Conservation (phyloP, 129 eudicot genomes). For the sunflower (Helianthus annuus) region HanXRQr2.0-SUNRISE NC_035436.2:12541651-12542150, state of each 20-base stretch:
- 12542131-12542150: slow-evolving; percentile 18
- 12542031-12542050: slow-evolving; percentile 27
- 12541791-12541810: slow-evolving; percentile 25
- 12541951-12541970: slow-evolving; percentile 10
- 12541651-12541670: slow-evolving; percentile 17
- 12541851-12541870: background rate
- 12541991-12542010: slow-evolving; percentile 27
- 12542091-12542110: too few species aligned
- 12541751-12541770: slow-evolving; percentile 15
- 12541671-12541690: slow-evolving; percentile 8
- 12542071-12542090: too few species aligned
- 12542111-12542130: too few species aligned
- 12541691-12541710: slow-evolving; percentile 13
- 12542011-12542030: slow-evolving; percentile 2
- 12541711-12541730: slow-evolving; percentile 26
- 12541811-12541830: slow-evolving; percentile 9
- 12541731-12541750: slow-evolving; percentile 23
- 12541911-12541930: slow-evolving; percentile 19
- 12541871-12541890: background rate
- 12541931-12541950: slow-evolving; percentile 19
- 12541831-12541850: slow-evolving; percentile 28
- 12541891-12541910: background rate
- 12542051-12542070: slow-evolving; percentile 1
- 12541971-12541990: slow-evolving; percentile 27
- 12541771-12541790: slow-evolving; percentile 26